Evolutionary conservation across 225 moss, liverwort and hornwort species (phyloP).

Genomic region (Pleurozium schreberi): DNA sequence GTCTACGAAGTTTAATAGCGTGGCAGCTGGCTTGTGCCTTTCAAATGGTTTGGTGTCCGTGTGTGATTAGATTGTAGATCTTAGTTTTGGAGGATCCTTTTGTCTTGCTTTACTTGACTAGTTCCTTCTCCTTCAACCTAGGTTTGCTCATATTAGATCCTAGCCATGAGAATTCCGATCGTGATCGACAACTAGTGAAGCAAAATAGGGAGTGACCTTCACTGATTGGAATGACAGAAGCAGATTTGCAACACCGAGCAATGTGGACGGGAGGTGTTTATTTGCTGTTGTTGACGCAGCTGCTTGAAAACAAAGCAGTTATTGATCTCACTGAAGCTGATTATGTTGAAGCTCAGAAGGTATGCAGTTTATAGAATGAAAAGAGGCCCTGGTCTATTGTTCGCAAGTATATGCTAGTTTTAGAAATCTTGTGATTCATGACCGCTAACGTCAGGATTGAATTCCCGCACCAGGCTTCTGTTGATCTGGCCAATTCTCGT

Average conservation of each 20-base stretch:
- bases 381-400: not conserved
- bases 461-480: not conserved
- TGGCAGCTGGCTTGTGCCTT: not conserved
- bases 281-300: constrained; percentile 70
- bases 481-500: not conserved
- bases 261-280: constrained; percentile 84
- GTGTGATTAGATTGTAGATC: not conserved
- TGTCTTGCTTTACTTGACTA: not conserved
- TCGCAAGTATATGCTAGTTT: not conserved
- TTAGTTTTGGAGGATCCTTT: not conserved
- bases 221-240: constrained; percentile 39
- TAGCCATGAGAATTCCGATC: not conserved
- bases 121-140: not conserved
- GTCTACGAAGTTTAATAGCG: not conserved
- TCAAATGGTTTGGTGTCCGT: not conserved
- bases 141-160: not conserved
- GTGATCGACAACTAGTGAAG: not conserved
- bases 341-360: constrained; percentile 66
- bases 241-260: constrained; percentile 76
- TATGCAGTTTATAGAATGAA: constrained; percentile 3
- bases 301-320: constrained; percentile 85
- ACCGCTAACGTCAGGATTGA: not conserved
- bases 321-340: constrained; percentile 75
- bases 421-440: not conserved
- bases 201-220: not conserved